Evolutionary conservation across 495 filamentous ascomycete species (phyloP), one percentile per base, ranked within the genome.

Genomic region (Penicillium lagena): DNA sequence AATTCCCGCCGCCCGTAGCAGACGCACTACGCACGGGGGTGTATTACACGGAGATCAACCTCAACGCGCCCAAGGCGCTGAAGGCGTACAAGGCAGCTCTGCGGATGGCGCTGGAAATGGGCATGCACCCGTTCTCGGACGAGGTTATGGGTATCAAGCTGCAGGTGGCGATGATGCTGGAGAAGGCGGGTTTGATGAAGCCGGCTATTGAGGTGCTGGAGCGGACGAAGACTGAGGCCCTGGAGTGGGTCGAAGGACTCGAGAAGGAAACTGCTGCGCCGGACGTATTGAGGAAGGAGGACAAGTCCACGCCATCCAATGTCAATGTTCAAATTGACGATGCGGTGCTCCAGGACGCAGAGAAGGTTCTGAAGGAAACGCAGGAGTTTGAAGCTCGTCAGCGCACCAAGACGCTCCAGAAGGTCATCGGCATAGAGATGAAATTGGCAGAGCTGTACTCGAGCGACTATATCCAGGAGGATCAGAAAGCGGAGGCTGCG

Each of bases 121-220:
- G 79, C 0, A 81, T 99, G 68, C 87, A 96, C 60, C 86, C 86
- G 3, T 93, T 88, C 53, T 87, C 84, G 3, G 86, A 95, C 46
- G 93, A 96, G 55, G 79, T 96, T 11, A 69, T 96, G 38, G 93
- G 93, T 1, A 78, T 99, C 13, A 93, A 87, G 67, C 78, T 96
- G 29, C 81, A 88, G 63, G 62, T 95, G 5, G 82, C 87, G 4
- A 73, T 70, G 11, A 79, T 94, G 70, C 68, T 94, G 50, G 87
- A 96, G 68, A 83, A 85, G 60, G 71, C 83, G 5, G 73, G 81
- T 13, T 65, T 82, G 45, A 78, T 77, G 43, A 68, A 76, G 35
- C 79, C 80, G 45, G 81, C 89, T 0, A 78, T 85, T 35, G 72
- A 86, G 39, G 78, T 95, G 7, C 63, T 96, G 31, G 89, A 95